phyloP scores from a whole-genome alignment of 2,329 filamentous ascomycete genomes.

The Ustulina deusta region DNA sequence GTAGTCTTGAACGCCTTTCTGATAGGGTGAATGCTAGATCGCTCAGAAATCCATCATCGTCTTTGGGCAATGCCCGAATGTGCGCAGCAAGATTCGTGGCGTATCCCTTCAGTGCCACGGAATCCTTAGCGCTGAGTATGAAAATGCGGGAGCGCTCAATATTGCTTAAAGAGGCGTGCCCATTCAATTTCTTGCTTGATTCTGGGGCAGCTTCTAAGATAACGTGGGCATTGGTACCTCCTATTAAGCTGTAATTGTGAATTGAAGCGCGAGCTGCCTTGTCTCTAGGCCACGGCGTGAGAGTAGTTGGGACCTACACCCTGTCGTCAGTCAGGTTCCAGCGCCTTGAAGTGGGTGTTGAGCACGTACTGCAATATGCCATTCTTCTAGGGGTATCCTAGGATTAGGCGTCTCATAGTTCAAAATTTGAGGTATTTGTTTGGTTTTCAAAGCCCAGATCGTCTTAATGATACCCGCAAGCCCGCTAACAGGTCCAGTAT shows the following conservation, averaged over 20 bases:
- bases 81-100: neutral
- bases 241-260: slow-evolving; percentile 53
- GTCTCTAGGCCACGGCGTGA: slow-evolving; percentile 26
- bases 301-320: slow-evolving; percentile 13
- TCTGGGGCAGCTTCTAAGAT: slow-evolving; percentile 40
- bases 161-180: neutral
- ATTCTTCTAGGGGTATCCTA: slow-evolving; percentile 19
- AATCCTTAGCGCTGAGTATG: slow-evolving; percentile 32
- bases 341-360: neutral
- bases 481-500: slow-evolving; percentile 47
- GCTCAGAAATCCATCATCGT: neutral
- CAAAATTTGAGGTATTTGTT: slow-evolving; percentile 44
- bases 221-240: slow-evolving; percentile 53
- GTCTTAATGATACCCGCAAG: slow-evolving; percentile 49
- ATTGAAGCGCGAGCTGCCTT: slow-evolving; percentile 45
- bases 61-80: neutral
- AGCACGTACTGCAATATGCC: slow-evolving; percentile 17
- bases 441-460: slow-evolving; percentile 43
- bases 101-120: neutral
- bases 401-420: slow-evolving; percentile 39
- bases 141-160: slow-evolving; percentile 6
- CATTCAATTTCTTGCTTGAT: neutral
- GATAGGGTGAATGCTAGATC: slow-evolving; percentile 32
- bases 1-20: slow-evolving; percentile 12
- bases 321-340: neutral